phyloP scores from a whole-genome alignment of 1,284 basidiomycete genomes.

The Taiwanofungus camphoratus region DNA sequence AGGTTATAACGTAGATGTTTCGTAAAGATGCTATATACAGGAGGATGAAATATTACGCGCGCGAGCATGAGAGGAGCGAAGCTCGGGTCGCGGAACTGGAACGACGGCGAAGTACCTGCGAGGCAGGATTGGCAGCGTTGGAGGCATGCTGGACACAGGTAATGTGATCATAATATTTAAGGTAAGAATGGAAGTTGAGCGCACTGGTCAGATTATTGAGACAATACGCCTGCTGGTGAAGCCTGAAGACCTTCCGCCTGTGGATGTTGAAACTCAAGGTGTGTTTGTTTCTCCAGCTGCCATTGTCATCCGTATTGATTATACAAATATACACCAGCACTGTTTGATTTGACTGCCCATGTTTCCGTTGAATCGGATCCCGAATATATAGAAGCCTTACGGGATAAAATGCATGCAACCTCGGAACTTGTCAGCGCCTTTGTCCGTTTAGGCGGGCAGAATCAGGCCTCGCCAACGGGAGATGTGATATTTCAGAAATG shows the following conservation, averaged over 20 bases:
- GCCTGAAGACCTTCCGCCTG: constrained; percentile 44
- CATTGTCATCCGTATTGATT: constrained; percentile 7
- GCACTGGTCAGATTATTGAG: constrained; percentile 51
- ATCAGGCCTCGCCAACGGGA: constrained; percentile 26
- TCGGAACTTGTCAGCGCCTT: constrained; percentile 55
- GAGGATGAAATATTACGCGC: constrained; percentile 86
- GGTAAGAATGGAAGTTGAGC: constrained; percentile 4
- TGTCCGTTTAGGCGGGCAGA: constrained; percentile 39
- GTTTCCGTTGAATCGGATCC: constrained; percentile 42
- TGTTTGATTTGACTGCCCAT: constrained; percentile 51
- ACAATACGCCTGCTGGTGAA: constrained; percentile 60
- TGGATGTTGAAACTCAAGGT: constrained; percentile 43
- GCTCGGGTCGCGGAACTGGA: constrained; percentile 70
- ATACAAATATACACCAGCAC: constrained; percentile 19
- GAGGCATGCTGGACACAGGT: constrained; percentile 92
- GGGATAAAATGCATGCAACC: constrained; percentile 54
- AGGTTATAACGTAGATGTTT: constrained; percentile 34
- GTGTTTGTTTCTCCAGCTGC: constrained; percentile 10
- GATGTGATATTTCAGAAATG: constrained; percentile 39
- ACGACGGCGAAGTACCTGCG: constrained; percentile 65
- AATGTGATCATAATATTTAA: constrained; percentile 9
- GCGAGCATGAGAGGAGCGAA: constrained; percentile 71
- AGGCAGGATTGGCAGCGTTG: constrained; percentile 76
- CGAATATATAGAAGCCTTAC: constrained; percentile 43
- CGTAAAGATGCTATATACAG: constrained; percentile 92